Base-by-base conservation (phyloP, 768 basidiomycete genomes). In the Boletellus ananas region DNA sequence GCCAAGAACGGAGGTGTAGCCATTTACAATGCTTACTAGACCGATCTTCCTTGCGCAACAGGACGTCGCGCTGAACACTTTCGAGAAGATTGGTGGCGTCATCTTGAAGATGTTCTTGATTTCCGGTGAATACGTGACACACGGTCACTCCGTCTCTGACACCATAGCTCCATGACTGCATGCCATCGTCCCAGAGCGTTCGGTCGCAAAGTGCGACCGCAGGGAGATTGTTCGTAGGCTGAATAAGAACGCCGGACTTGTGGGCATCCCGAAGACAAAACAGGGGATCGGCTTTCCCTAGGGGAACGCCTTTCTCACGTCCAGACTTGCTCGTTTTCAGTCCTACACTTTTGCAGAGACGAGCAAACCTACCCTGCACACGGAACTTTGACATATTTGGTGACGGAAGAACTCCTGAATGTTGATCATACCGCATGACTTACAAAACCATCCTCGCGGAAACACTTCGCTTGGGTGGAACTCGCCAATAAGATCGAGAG, bases 101-200 rank as follows among this genome's bases (percentile, higher is more conserved):
- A 39, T 35, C 47, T 56, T 81, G 79, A 39, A 78, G 59, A 3
- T 45, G 29, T n/a, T 61, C 56, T 14, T 65, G 54, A 51, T 81
- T 81, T n/a, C 75, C 67, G 1, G 76, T 77, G 54, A 79, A 81
- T 37, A 81, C 51, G 49, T 81, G 79, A 20, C 69, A 67, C 14
- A 73, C 63, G 16, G 40, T 61, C 3, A 63, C 62, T 13, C 52
- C 52, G 13, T 55, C 49, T 16, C 47, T 63, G 47, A 64, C 16
- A n/a, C 16, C n/a, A 47, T 65, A 61, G 14, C 45, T 49, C 55
- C 59, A 61, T 18, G 63, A 61, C 20, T 60, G 59, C 62, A 71
- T 71, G 16, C 55, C 60, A 37, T 70, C 58, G 20, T 64, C 59
- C 70, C 70, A 71, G 16, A 43, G 23, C 12, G 39, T 16, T 2